Conservation (phyloP, 805 yeast species). For the Starmerella lactis-condensi region DNA sequence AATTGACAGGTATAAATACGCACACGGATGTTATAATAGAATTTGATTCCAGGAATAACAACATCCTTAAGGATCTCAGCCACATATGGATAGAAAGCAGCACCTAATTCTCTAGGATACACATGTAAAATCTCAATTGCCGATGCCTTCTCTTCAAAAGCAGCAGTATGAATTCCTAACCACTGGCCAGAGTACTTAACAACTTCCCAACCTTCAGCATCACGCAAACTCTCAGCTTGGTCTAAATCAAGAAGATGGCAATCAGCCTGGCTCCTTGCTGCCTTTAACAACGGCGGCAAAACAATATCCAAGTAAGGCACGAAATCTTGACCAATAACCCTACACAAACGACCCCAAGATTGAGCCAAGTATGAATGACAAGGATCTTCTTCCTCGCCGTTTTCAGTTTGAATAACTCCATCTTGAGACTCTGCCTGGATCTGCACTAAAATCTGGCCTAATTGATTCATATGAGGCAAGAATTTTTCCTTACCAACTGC, state of each 20-base stretch:
- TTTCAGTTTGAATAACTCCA: conserved; percentile 9
- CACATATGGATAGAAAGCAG: conserved; percentile 66
- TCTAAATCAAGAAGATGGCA: conserved; percentile 74
- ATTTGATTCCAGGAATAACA: conserved; percentile 73
- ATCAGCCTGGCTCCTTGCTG: conserved; percentile 82
- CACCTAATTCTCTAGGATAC: conserved; percentile 71
- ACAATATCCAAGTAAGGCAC: conserved; percentile 68
- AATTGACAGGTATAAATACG: conserved; percentile 77
- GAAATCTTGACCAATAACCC: conserved; percentile 68
- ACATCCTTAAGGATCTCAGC: conserved; percentile 58
- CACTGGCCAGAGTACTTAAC: conserved; percentile 79
- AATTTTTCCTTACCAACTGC: conserved; percentile 92
- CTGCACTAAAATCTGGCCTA: conserved; percentile 50
- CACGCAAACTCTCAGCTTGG: conserved; percentile 63
- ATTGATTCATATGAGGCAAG: conserved; percentile 49
- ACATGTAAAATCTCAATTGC: conserved; percentile 77
- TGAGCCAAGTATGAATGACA: conserved; percentile 72
- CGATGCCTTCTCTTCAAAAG: conserved; percentile 81
- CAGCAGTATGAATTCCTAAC: conserved; percentile 83
- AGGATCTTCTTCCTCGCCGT: conserved; percentile 56
- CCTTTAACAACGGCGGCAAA: conserved; percentile 68
- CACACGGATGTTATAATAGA: conserved; percentile 85
- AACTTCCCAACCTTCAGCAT: conserved; percentile 89
- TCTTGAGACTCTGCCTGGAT: conserved; percentile 33
- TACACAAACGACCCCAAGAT: conserved; percentile 91